Base-by-base conservation (phyloP, 495 filamentous ascomycete genomes). In the Penicillium chermesinum region DNA sequence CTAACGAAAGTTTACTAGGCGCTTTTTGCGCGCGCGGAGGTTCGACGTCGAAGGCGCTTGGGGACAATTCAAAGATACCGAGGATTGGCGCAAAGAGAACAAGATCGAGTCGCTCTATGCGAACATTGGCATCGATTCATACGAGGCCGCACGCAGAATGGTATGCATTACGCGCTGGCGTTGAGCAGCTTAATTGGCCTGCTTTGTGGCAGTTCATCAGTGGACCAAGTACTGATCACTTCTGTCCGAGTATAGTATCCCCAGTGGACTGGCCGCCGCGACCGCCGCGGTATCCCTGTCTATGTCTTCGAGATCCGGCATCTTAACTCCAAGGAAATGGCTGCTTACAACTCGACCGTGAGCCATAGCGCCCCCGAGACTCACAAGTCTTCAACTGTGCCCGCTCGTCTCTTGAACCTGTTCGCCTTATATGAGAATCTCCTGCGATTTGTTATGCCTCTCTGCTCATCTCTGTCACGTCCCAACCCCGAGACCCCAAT, bases 381-480 rank as follows among this genome's bases (percentile, higher is more conserved):
- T 3, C 71, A 75, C 50, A 65, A 70, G 53, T 67, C 69, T 8
- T 74, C 67, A 35, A 58, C 59, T n/a, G 65, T 73, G n/a, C 79
- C 75, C 2, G 64, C 81, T 15, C 86, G 87, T 46, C 75, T 91
- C 46, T 73, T 94, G 25, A 85, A 86, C 13, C 75, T 94, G 9
- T 91, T 94, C 59, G 87, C 88, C 3, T 74, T 95, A 25, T 96
- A 95, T 67, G 90, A 96, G 68, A 89, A 89, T 57, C 70, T 95
- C 14, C 87, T 85, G n/a, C 76, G 83, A 52, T 96, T 95, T 66
- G 83, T 87, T 35, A 82, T 91, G 74, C 89, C 89, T 2, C 64
- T 96, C 18, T 89, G 85, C 62, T 84, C 88, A 12, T 74, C 82
- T 35, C 72, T 91, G 21, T 76, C 87, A 48, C 77, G 90, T 55